A percentile compares a stretch with the other conserved stretches of the same genome.
These are phyloP conservation scores for Pseudogymnoascus sp. DNA, from an alignment of 2,329 filamentous ascomycete species.

Conservation along the genomic window DNA sequence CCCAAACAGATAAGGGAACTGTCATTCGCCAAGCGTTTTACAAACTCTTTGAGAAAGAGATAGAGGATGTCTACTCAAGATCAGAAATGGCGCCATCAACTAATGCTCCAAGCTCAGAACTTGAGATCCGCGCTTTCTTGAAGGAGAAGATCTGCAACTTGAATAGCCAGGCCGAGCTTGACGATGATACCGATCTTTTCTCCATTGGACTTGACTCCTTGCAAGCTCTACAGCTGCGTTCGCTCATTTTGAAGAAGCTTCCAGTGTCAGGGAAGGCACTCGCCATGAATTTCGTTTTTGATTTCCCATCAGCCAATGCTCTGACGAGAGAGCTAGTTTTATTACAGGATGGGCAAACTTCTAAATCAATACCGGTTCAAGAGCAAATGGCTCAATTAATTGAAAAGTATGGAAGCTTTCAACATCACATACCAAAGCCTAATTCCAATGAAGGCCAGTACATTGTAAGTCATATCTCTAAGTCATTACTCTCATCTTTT, in stretches of 20 bases:
- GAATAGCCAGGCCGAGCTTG: slow-evolving; percentile 8
- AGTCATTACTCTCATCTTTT: slow-evolving; percentile 1
- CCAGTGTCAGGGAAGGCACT: slow-evolving; percentile 37
- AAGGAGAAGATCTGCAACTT: slow-evolving; percentile 18
- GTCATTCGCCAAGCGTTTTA: slow-evolving; percentile 43
- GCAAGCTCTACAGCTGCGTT: slow-evolving; percentile 47
- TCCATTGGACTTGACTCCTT: slow-evolving; percentile 48
- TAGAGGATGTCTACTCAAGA: slow-evolving; percentile 33
- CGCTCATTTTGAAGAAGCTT: slow-evolving; percentile 41
- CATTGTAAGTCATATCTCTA: slow-evolving; percentile 13
- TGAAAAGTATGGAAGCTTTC: slow-evolving; percentile 34
- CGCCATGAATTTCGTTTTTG: slow-evolving; percentile 50
- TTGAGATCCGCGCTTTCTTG: slow-evolving; percentile 15
- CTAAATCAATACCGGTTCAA: neutral
- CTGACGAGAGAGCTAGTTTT: slow-evolving; percentile 38
- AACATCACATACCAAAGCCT: slow-evolving; percentile 16
- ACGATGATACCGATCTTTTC: slow-evolving; percentile 48
- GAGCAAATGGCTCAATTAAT: slow-evolving; percentile 39
- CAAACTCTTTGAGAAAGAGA: slow-evolving; percentile 33
- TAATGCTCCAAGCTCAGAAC: slow-evolving; percentile 9
- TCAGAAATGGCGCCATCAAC: slow-evolving; percentile 17
- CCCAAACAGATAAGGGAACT: slow-evolving; percentile 38
- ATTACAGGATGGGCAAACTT: slow-evolving; percentile 20
- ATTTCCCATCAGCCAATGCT: slow-evolving; percentile 40
- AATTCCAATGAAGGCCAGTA: slow-evolving; percentile 11